These are phyloP conservation scores for Candida glucosophila DNA, from an alignment of 1,139 yeast species.

Conservation along the genomic window DNA sequence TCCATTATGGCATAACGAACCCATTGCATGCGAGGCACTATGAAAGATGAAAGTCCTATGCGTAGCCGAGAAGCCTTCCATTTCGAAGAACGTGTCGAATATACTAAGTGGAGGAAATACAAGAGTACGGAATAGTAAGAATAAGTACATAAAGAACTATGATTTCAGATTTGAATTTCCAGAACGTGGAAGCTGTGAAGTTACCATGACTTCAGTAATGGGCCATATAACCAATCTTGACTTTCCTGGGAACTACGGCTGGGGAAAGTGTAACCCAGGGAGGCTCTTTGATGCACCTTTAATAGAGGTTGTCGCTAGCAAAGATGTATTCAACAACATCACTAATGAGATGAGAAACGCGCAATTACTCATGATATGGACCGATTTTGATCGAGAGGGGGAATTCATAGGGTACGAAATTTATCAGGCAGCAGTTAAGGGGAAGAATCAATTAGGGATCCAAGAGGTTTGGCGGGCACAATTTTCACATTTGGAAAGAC, in stretches of 20 bases:
- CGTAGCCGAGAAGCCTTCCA: conserved; percentile 96
- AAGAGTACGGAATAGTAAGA: conserved; percentile 38
- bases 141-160: conserved; percentile 70
- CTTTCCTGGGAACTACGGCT: conserved; percentile 53
- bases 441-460: conserved; percentile 40
- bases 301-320: conserved; percentile 27
- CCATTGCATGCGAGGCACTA: too few relatives aligned
- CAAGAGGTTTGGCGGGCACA: conserved; percentile 60
- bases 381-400: conserved; percentile 98
- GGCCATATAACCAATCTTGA: conserved; percentile 74
- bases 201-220: conserved; percentile 84
- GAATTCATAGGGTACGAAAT: conserved; percentile 92
- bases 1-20: too few relatives aligned
- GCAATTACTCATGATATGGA: conserved; percentile 81
- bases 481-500: conserved; percentile 78
- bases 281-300: conserved; percentile 64
- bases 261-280: conserved; percentile 66
- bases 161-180: conserved; percentile 62
- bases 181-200: conserved; percentile 58
- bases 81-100: conserved; percentile 76
- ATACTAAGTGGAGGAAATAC: conserved; percentile 69
- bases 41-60: conserved; percentile 69
- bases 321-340: conserved; percentile 62
- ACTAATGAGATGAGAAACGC: conserved; percentile 53
- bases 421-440: conserved; percentile 52